Base-by-base conservation (phyloP, 805 yeast species). In the Yarrowia porcina region DNA sequence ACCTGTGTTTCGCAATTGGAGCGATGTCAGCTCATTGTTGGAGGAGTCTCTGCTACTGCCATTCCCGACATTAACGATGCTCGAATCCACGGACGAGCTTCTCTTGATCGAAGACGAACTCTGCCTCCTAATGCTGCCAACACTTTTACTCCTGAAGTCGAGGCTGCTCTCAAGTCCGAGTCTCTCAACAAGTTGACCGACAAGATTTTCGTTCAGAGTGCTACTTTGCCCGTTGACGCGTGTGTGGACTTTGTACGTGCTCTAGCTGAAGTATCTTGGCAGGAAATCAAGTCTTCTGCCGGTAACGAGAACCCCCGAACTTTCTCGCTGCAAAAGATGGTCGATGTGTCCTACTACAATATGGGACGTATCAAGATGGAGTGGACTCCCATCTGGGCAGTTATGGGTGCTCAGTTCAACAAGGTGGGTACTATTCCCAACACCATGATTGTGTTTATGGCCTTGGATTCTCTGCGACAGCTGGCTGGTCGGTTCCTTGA, bases 321-420 rank as follows among this genome's bases (percentile, higher is more conserved):
- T 75, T 96, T 90, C 72, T 89, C 98, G 0, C 77, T 94, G 66
- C 98, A 91, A 71, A 94, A 94, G 72, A 89, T 94, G 80, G 96
- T 94, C 60, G 99, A 96, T 75, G 96, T 94, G 44, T 93, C 97
- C 75, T 93, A 94, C 74, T 94, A 96, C 78, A 96, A 96, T 73
- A 94, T 94, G 97, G 85, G 85, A 57, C 88, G 99, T 78, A 92
- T 94, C 69, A 84, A 97, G 73, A 86, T 94, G 65, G 97, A 96
- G 75, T 94, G 99, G 97, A 84, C 96, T 6, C 93, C 90, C 62
- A 79, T 94, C 64, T 94, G 99, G 99, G 83, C 88, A 15, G 88
- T 89, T 10, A 89, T 94, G 89, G 97, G 96, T 15, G 89, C 83
- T 64, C 89, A 89, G 44, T 94, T 94, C 76, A 89, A 90, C 67